phyloP scores from a whole-genome alignment of 176 grass and related monocot genomes.

The Chrysopogon serrulatus region DNA sequence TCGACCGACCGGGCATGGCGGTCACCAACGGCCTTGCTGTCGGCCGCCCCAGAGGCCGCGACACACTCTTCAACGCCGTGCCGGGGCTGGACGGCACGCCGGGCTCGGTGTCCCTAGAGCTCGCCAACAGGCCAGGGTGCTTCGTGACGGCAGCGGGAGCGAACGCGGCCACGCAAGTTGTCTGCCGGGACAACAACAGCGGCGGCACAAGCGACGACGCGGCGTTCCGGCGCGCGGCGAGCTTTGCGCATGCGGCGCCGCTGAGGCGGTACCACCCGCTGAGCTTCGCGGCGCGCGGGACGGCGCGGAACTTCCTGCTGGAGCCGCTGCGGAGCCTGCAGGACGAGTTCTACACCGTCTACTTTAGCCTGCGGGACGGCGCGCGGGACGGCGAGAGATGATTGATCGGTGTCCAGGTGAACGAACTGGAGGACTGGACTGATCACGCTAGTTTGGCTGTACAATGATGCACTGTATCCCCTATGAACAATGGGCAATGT shows the following conservation, averaged over 20 bases:
- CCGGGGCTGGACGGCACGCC: conserved; percentile 51
- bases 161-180: conserved; percentile 11
- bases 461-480: neutral
- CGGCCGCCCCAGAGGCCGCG: neutral
- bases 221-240: conserved; percentile 48
- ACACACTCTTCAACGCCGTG: conserved; percentile 40
- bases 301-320: conserved; percentile 58
- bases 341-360: conserved; percentile 84
- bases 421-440: neutral
- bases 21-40: conserved; percentile 40
- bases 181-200: neutral
- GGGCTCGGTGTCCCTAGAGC: conserved; percentile 56
- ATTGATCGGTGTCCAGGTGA: neutral
- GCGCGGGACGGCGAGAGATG: neutral
- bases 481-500: neutral
- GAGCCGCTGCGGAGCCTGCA: conserved; percentile 68
- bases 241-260: conserved; percentile 38
- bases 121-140: conserved; percentile 47
- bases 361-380: conserved; percentile 59
- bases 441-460: neutral
- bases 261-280: conserved; percentile 49
- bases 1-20: conserved; percentile 65
- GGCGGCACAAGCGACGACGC: neutral
- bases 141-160: conserved; percentile 33
- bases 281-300: conserved; percentile 64